Evolutionary conservation across 2,329 filamentous ascomycete species (phyloP).

Genomic region (Fulvia fulva): DNA sequence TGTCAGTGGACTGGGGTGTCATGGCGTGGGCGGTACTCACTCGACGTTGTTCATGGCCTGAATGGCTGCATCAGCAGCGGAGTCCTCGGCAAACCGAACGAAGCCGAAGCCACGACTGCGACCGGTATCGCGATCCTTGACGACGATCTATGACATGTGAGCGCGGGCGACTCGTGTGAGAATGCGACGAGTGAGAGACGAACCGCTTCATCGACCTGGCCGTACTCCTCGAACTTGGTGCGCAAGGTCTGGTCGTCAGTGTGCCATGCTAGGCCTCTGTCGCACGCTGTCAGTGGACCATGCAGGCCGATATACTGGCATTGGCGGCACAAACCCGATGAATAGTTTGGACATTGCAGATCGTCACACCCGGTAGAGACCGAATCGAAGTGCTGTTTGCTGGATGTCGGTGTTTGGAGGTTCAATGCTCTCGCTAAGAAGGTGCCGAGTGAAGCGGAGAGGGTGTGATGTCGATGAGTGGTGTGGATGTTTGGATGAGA

Average conservation of each 20-base stretch:
- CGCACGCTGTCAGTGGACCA: slow-evolving; percentile 18
- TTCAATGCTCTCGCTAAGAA: slow-evolving; percentile 6
- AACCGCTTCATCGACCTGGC: slow-evolving; percentile 90
- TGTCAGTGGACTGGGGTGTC: slow-evolving; percentile 2
- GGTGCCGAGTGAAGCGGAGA: slow-evolving; percentile 9
- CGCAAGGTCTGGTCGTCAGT: slow-evolving; percentile 85
- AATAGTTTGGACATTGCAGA: slow-evolving; percentile 83
- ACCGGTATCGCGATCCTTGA: slow-evolving; percentile 95
- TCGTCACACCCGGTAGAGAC: slow-evolving; percentile 30
- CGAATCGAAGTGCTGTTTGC: slow-evolving; percentile 21
- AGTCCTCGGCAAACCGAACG: slow-evolving; percentile 77
- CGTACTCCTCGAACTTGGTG: slow-evolving; percentile 89
- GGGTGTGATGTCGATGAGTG: slow-evolving; percentile 12
- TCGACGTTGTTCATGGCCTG: slow-evolving; percentile 80
- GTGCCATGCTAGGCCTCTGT: slow-evolving; percentile 95
- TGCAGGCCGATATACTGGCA: background rate
- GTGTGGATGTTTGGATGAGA: slow-evolving; percentile 8
- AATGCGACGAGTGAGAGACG: slow-evolving; percentile 41
- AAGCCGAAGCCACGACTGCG: slow-evolving; percentile 97
- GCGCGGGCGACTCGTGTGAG: background rate
- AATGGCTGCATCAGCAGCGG: slow-evolving; percentile 74
- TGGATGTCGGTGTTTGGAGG: slow-evolving; percentile 5
- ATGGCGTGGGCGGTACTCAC: slow-evolving; percentile 54
- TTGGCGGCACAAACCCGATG: slow-evolving; percentile 66
- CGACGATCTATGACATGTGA: slow-evolving; percentile 66